Evolutionary conservation across 2,329 filamentous ascomycete species (phyloP).

Genomic region (Escovopsis sp.): DNA sequence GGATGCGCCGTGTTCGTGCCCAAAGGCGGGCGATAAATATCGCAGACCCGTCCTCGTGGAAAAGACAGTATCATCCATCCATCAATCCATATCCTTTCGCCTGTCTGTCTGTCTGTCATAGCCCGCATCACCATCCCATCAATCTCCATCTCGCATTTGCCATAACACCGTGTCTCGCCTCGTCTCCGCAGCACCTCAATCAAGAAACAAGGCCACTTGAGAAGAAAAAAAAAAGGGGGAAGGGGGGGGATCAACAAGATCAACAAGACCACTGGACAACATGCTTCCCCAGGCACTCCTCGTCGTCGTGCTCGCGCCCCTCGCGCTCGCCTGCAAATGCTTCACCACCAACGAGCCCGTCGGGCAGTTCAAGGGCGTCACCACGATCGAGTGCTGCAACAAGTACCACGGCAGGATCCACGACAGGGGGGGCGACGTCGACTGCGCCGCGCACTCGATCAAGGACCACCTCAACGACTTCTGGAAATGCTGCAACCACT

Average conservation of each 20-base stretch:
- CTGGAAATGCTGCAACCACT: not conserved
- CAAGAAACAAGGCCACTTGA: not conserved
- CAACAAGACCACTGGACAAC: not conserved
- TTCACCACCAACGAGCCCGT: not conserved
- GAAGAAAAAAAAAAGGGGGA: not conserved
- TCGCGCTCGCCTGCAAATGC: not conserved
- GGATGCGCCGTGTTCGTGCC: too few species aligned
- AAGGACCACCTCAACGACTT: not conserved
- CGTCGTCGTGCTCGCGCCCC: not conserved
- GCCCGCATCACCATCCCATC: too few species aligned
- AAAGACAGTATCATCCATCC: too few species aligned
- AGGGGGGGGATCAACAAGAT: not conserved
- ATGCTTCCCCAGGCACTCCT: not conserved
- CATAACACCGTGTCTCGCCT: too few species aligned
- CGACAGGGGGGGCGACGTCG: not conserved
- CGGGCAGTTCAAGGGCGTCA: not conserved
- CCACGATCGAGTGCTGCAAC: not conserved
- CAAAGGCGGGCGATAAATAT: too few species aligned
- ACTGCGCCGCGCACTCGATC: not conserved
- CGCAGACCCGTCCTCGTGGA: too few species aligned
- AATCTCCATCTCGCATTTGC: too few species aligned
- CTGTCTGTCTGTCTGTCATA: too few species aligned
- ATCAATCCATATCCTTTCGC: too few species aligned
- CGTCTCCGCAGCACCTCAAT: too few species aligned
- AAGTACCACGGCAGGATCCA: not conserved